Percentiles rank a stretch among this genome's conserved stretches.
Evolutionary conservation across 2,329 filamentous ascomycete genomes (phyloP).

Genomic region (Colletotrichum sp.): DNA sequence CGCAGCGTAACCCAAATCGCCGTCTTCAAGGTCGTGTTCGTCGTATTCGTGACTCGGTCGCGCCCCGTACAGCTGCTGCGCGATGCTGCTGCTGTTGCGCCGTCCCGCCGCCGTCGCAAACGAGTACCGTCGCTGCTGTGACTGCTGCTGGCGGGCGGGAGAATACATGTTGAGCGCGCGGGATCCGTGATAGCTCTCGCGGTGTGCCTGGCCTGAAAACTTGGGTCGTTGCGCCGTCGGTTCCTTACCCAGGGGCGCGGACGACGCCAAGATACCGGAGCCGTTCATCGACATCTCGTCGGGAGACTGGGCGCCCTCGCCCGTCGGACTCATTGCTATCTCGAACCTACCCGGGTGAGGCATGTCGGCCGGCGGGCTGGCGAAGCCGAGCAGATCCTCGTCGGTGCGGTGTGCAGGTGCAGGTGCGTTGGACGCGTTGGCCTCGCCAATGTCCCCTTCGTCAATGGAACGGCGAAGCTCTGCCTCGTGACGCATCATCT

Average conservation of each 20-base stretch:
- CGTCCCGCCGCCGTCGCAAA: constrained; percentile 54
- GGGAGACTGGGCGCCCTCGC: constrained; percentile 43
- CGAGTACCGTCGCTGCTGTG: constrained; percentile 55
- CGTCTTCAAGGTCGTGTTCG: constrained; percentile 81
- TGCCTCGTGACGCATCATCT: constrained; percentile 66
- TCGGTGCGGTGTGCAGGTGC: constrained; percentile 37
- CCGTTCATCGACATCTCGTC: constrained; percentile 32
- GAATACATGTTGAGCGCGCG: constrained; percentile 49
- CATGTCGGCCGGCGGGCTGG: constrained; percentile 66
- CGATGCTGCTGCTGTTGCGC: constrained; percentile 55
- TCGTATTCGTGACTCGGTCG: constrained; percentile 30
- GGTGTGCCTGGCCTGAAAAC: constrained; percentile 10
- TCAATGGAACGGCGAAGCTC: constrained; percentile 54
- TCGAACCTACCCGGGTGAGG: constrained; percentile 81
- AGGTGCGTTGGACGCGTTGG: constrained; percentile 38
- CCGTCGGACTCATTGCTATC: constrained; percentile 55
- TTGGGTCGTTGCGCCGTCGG: constrained; percentile 1
- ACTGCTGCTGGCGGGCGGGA: constrained; percentile 45
- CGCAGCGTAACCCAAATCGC: constrained; percentile 92
- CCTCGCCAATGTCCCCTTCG: constrained; percentile 84
- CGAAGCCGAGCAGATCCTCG: constrained; percentile 75
- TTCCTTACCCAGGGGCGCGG: constrained; percentile 8
- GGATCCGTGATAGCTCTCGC: constrained; percentile 40
- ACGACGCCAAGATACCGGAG: constrained; percentile 7
- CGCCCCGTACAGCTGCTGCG: constrained; percentile 55